A percentile compares a stretch with the other conserved stretches of the same genome.
These are phyloP conservation scores for Xeromyces bisporus DNA, from an alignment of 495 filamentous ascomycete species.

Conservation along the genomic window DNA sequence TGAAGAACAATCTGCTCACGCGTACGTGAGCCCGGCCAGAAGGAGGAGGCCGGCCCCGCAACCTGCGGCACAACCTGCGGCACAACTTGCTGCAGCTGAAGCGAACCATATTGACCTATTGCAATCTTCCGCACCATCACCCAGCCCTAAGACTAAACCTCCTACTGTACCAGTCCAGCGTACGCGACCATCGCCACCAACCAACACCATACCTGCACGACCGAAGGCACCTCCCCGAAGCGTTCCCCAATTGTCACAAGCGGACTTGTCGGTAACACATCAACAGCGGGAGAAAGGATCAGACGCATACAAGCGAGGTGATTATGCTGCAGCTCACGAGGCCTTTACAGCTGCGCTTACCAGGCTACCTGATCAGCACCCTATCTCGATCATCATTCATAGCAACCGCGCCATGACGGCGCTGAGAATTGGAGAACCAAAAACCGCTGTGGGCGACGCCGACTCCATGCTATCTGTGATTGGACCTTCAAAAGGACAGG, in stretches of 20 bases:
- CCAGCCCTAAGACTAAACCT: conserved; percentile 12
- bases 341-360: conserved; percentile 62
- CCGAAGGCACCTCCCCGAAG: conserved; percentile 39
- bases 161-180: conserved; percentile 15
- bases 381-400: conserved; percentile 66
- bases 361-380: conserved; percentile 63
- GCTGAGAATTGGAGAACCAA: conserved; percentile 78
- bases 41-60: conserved; percentile 46
- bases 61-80: conserved; percentile 27
- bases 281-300: conserved; percentile 63
- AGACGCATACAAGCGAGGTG: conserved; percentile 81
- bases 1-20: conserved; percentile 69
- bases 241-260: conserved; percentile 49
- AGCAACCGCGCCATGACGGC: conserved; percentile 84
- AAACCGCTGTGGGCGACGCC: conserved; percentile 65
- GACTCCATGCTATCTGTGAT: conserved; percentile 68
- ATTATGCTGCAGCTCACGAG: conserved; percentile 71
- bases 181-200: conserved; percentile 10
- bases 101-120: too few species aligned
- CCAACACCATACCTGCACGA: conserved; percentile 24
- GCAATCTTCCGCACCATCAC: conserved; percentile 25
- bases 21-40: conserved; percentile 80
- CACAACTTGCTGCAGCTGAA: too few species aligned
- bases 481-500: conserved; percentile 58
- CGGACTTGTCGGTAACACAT: conserved; percentile 53